Percentiles rank a stretch among this genome's conserved stretches.
These are phyloP conservation scores for barley (Hordeum vulgare) DNA, from an alignment of 176 grass and related monocot genomes.

Conservation along the genomic window DNA sequence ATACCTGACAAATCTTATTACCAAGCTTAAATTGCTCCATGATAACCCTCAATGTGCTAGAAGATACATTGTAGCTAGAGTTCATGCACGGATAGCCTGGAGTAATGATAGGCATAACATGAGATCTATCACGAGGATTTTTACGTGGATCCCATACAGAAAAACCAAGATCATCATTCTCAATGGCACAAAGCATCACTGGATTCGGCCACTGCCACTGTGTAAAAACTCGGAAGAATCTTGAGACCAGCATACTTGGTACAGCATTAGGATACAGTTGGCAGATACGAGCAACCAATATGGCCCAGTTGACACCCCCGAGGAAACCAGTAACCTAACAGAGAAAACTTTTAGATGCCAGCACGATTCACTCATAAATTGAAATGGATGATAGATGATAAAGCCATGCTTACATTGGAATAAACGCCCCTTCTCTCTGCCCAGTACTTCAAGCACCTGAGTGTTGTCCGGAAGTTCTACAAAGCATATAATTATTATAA, in stretches of 20 bases:
- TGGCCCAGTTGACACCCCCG: conserved; percentile 91
- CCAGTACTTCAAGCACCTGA: conserved; percentile 94
- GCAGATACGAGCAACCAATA: conserved; percentile 83
- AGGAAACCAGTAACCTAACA: conserved; percentile 91
- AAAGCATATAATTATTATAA: conserved; percentile 32
- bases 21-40: conserved; percentile 80
- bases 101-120: conserved; percentile 94
- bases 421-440: conserved; percentile 87
- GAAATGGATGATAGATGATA: neutral
- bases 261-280: conserved; percentile 96
- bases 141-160: conserved; percentile 96
- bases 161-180: conserved; percentile 76
- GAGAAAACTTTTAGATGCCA: conserved; percentile 7
- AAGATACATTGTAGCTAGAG: conserved; percentile 94
- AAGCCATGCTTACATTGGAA: conserved; percentile 67
- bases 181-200: conserved; percentile 86
- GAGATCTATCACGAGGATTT: conserved; percentile 66
- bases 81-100: conserved; percentile 99
- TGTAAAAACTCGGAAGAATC: conserved; percentile 93
- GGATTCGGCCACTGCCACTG: conserved; percentile 97
- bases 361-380: neutral
- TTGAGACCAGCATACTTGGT: conserved; percentile 86
- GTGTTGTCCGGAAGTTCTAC: conserved; percentile 81
- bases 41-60: conserved; percentile 77
- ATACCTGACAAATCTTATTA: conserved; percentile 82